These are phyloP conservation scores for Trichoderma reesei DNA, from an alignment of 495 filamentous ascomycete species.

Conservation along the genomic window DNA sequence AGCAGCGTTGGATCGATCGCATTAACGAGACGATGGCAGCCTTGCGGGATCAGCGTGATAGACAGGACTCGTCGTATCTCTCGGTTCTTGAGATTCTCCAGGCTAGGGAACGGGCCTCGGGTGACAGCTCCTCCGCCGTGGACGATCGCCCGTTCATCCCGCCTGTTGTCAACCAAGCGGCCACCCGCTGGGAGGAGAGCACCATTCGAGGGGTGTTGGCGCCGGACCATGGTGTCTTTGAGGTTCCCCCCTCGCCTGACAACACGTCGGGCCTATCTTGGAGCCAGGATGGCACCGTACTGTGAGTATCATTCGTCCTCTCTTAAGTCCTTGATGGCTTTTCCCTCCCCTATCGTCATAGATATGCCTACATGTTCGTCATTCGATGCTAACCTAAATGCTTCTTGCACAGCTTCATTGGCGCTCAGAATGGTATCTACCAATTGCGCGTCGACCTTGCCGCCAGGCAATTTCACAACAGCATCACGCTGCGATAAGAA, in stretches of 20 bases:
- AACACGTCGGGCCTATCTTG: slow-evolving; percentile 61
- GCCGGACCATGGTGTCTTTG: slow-evolving; percentile 14
- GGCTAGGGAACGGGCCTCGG: not conserved
- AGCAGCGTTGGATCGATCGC: slow-evolving; percentile 8
- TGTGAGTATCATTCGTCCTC: slow-evolving; percentile 45
- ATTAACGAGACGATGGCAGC: slow-evolving; percentile 5
- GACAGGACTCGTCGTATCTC: slow-evolving; percentile 6
- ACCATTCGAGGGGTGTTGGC: slow-evolving; percentile 15
- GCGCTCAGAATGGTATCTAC: slow-evolving; percentile 64
- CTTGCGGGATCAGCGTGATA: slow-evolving; percentile 2
- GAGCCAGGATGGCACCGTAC: slow-evolving; percentile 55
- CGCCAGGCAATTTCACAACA: slow-evolving; percentile 57
- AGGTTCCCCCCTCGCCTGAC: slow-evolving; percentile 27
- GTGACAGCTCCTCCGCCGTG: not conserved
- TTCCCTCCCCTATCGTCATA: not conserved
- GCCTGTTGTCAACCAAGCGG: slow-evolving; percentile 10
- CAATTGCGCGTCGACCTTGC: slow-evolving; percentile 58
- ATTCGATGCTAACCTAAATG: not conserved
- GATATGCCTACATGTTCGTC: not conserved
- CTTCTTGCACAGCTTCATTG: slow-evolving; percentile 47
- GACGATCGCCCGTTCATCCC: not conserved
- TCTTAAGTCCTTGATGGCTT: slow-evolving; percentile 14
- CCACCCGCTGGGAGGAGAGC: slow-evolving; percentile 8
- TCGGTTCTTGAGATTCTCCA: slow-evolving; percentile 7
- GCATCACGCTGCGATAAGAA: slow-evolving; percentile 47